phyloP scores from a whole-genome alignment of 192 early-diverging fungal species.

The Tieghemiomyces parasiticus region DNA sequence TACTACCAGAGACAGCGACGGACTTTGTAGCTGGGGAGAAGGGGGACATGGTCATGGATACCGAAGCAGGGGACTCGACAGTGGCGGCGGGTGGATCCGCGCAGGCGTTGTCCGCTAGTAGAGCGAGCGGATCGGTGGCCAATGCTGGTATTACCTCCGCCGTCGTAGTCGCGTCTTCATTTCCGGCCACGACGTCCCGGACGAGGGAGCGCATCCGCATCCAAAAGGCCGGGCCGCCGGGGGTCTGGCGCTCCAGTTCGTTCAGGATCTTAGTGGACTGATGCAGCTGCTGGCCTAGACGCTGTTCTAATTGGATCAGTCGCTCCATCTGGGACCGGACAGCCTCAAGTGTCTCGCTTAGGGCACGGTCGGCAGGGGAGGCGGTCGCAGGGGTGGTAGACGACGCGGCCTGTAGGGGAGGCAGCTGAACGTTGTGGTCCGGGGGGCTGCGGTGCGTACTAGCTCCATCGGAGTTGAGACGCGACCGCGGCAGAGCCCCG shows the following conservation, averaged over 20 bases:
- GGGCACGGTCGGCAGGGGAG: background rate
- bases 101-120: conserved; percentile 5
- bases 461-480: background rate
- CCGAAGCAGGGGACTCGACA: too few species aligned
- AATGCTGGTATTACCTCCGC: background rate
- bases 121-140: background rate
- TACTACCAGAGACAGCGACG: too few species aligned
- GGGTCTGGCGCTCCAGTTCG: background rate
- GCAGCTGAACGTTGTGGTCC: background rate
- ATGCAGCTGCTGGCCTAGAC: background rate
- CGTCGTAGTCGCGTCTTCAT: background rate
- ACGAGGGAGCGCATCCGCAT: background rate
- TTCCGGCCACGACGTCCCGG: background rate
- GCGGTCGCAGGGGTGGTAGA: background rate
- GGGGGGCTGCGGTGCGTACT: background rate
- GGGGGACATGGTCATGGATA: too few species aligned
- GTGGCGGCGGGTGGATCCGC: too few species aligned
- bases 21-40: too few species aligned
- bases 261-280: background rate
- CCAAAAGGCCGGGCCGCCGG: background rate
- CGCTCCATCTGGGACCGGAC: background rate
- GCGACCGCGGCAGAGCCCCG: background rate
- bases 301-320: background rate
- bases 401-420: background rate
- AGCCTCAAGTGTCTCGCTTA: background rate